Evolutionary conservation across 441 rosid genomes (phyloP).

Genomic region (Pelargonium exstipulatum): DNA sequence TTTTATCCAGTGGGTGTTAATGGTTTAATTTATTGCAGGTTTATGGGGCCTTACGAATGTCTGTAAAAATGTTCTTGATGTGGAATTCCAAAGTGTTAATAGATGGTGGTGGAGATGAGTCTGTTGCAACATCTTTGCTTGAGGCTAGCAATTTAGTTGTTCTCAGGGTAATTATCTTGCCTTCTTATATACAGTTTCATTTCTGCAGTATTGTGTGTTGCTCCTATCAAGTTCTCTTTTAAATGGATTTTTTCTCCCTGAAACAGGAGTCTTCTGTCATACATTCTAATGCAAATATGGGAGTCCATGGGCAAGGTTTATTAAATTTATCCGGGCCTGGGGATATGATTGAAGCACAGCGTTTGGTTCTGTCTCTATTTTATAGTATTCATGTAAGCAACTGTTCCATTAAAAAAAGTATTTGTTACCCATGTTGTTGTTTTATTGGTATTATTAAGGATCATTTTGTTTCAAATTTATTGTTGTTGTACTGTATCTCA

Average conservation of each 20-base stretch:
- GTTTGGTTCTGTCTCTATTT: conserved; percentile 68
- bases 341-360: conserved; percentile 76
- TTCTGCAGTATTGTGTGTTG: conserved; percentile 10
- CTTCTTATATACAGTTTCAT: neutral
- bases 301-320: conserved; percentile 87
- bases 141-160: conserved; percentile 85
- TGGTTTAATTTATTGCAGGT: conserved; percentile 39
- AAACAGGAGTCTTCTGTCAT: conserved; percentile 75
- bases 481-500: no score
- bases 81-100: conserved; percentile 85
- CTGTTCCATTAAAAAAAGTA: neutral
- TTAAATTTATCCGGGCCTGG: conserved; percentile 80
- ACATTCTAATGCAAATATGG: conserved; percentile 87
- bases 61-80: conserved; percentile 85
- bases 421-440: no score
- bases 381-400: conserved; percentile 64
- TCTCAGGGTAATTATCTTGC: conserved; percentile 55
- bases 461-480: no score
- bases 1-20: conserved; percentile 11
- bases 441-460: no score
- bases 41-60: conserved; percentile 85
- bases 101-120: conserved; percentile 59
- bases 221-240: conserved; percentile 13
- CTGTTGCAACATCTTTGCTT: conserved; percentile 65
- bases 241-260: conserved; percentile 7